phyloP scores from a whole-genome alignment of 495 filamentous ascomycete species.

The Beverwykella pulmonaria region DNA sequence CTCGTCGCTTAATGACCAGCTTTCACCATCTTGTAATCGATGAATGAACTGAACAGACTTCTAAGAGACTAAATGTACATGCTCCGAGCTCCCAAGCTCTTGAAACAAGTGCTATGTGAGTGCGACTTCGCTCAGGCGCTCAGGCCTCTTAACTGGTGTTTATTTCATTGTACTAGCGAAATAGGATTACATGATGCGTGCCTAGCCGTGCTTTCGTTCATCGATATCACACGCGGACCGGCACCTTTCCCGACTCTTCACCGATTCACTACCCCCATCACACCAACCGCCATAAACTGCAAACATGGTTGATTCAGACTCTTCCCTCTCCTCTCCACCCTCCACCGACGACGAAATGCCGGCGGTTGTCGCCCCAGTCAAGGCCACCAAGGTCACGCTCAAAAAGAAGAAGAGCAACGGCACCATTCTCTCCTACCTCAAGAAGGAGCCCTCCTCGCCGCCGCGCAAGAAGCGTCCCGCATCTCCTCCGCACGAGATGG shows the following conservation, averaged over 20 bases:
- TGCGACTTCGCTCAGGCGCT: background rate
- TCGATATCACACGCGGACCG: constrained; percentile 7
- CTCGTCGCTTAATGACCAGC: too few relatives aligned
- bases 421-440: constrained; percentile 42
- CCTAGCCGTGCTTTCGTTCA: constrained; percentile 22
- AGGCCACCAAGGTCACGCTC: constrained; percentile 12
- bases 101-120: background rate
- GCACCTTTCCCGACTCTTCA: background rate
- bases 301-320: constrained; percentile 37
- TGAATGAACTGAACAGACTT: too few relatives aligned
- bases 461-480: constrained; percentile 71
- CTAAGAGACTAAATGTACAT: too few relatives aligned
- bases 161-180: constrained; percentile 16
- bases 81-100: too few relatives aligned
- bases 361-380: constrained; percentile 10
- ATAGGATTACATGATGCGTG: constrained; percentile 30
- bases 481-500: constrained; percentile 86
- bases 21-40: too few relatives aligned
- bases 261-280: background rate
- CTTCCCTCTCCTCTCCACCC: constrained; percentile 37
- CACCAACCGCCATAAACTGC: constrained; percentile 19
- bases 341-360: constrained; percentile 40
- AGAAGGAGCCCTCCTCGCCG: constrained; percentile 58
- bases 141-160: background rate
- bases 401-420: constrained; percentile 34